phyloP scores from a whole-genome alignment of 768 basidiomycete species.

The Naganishia vaughanmartiniae region DNA sequence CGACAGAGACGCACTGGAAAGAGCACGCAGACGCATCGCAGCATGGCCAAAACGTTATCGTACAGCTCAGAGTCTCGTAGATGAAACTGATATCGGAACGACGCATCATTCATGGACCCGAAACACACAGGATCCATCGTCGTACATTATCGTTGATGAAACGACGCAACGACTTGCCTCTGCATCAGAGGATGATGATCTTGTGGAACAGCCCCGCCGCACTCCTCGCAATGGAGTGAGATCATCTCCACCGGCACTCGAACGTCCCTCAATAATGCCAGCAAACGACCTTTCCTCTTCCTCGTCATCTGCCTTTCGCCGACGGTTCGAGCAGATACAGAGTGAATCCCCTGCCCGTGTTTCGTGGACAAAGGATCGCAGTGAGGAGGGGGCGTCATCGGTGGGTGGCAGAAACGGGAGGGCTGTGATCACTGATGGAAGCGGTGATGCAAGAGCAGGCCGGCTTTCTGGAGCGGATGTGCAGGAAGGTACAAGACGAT shows the following conservation, averaged over 20 bases:
- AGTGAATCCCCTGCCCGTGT: neutral
- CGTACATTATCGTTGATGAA: neutral
- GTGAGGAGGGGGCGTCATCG: neutral
- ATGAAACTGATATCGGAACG: neutral
- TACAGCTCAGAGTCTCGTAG: neutral
- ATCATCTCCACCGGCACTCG: neutral
- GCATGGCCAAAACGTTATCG: neutral
- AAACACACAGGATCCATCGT: neutral
- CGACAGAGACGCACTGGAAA: neutral
- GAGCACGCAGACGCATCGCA: slow-evolving; percentile 1
- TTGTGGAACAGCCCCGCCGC: neutral
- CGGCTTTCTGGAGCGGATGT: neutral
- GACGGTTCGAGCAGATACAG: slow-evolving; percentile 10
- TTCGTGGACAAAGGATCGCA: too few relatives aligned
- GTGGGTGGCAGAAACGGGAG: neutral
- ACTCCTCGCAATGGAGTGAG: neutral
- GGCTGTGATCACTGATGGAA: neutral
- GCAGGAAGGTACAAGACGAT: neutral
- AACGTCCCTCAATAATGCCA: neutral
- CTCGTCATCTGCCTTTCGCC: neutral
- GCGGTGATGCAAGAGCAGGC: neutral
- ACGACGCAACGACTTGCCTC: neutral
- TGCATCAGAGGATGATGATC: neutral
- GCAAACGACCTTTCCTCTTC: neutral
- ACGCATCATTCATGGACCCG: neutral